Conservation (phyloP, 2,329 filamentous ascomycete species). For the Microthyrium microscopicum region DNA sequence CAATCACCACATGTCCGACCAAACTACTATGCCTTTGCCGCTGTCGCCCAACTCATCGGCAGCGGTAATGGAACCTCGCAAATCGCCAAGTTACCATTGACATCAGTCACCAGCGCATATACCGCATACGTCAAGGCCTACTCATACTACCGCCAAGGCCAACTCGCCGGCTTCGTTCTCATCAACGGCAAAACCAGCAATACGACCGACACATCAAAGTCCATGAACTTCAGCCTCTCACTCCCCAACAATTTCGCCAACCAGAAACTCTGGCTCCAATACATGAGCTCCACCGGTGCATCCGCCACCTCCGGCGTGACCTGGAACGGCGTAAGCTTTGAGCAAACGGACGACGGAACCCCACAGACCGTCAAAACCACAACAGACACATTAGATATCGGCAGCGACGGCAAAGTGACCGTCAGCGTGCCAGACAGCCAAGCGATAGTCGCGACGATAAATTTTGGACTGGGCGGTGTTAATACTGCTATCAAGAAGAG, state of each 20-base stretch:
- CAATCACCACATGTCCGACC: conserved; percentile 28
- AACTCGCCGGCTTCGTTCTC: conserved; percentile 26
- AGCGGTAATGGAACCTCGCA: conserved; percentile 29
- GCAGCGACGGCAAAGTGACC: conserved; percentile 17
- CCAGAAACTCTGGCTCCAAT: conserved; percentile 26
- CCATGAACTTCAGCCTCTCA: conserved; percentile 25
- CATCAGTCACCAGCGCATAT: conserved; percentile 20
- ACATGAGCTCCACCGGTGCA: conserved; percentile 28
- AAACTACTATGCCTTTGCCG: conserved; percentile 34
- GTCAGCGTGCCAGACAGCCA: conserved; percentile 27
- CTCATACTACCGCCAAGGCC: conserved; percentile 26
- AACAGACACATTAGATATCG: conserved; percentile 14
- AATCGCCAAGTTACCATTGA: conserved; percentile 21
- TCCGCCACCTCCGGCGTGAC: conserved; percentile 26
- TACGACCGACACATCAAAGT: conserved; percentile 21
- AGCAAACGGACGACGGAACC: conserved; percentile 25
- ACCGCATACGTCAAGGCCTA: conserved; percentile 27
- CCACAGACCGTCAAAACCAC: conserved; percentile 20
- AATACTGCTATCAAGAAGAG: no score
- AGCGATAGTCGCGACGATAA: conserved; percentile 30
- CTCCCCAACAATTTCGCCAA: no score
- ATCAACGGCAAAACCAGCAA: conserved; percentile 31
- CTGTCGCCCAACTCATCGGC: conserved; percentile 33
- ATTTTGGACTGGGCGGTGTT: conserved; percentile 21
- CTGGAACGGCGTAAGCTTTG: conserved; percentile 33